These are phyloP conservation scores for Lolium perenne DNA, from an alignment of 176 grass and related monocot species.

Conservation along the genomic window DNA sequence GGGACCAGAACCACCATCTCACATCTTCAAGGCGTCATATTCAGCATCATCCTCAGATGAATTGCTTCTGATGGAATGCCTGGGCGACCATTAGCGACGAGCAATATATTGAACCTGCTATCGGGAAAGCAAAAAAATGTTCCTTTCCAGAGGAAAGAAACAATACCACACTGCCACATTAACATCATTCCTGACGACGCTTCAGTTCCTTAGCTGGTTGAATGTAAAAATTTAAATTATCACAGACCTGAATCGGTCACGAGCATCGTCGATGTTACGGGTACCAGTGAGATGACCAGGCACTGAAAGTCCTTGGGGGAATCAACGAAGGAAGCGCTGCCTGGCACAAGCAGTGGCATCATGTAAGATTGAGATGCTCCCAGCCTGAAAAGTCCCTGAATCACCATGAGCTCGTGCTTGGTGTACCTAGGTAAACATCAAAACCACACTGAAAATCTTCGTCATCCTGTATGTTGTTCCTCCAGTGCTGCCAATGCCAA, in stretches of 20 bases:
- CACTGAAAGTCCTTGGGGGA: constrained; percentile 38
- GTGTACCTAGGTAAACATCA: constrained; percentile 44
- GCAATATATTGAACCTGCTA: not conserved
- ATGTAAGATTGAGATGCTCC: constrained; percentile 38
- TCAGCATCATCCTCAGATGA: constrained; percentile 70
- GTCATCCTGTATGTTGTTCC: constrained; percentile 12
- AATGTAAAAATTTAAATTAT: not conserved
- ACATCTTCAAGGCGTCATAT: constrained; percentile 87
- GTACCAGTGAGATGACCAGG: constrained; percentile 45
- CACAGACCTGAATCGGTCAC: not conserved
- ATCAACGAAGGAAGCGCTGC: constrained; percentile 15
- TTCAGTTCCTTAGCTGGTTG: constrained; percentile 9
- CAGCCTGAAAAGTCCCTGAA: constrained; percentile 29
- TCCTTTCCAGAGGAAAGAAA: not conserved
- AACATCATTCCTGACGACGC: constrained; percentile 27
- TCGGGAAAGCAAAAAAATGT: constrained; percentile 25
- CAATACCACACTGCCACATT: not conserved
- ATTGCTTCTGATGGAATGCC: not conserved
- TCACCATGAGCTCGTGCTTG: constrained; percentile 48
- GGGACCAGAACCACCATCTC: constrained; percentile 70
- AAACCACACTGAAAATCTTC: constrained; percentile 26
- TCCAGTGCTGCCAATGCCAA: not conserved
- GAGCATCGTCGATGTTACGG: constrained; percentile 4
- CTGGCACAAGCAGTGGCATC: constrained; percentile 42
- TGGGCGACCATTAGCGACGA: constrained; percentile 23